phyloP scores from a whole-genome alignment of 352 stramenopile genomes.

The Phytopythium kandeliae region DNA sequence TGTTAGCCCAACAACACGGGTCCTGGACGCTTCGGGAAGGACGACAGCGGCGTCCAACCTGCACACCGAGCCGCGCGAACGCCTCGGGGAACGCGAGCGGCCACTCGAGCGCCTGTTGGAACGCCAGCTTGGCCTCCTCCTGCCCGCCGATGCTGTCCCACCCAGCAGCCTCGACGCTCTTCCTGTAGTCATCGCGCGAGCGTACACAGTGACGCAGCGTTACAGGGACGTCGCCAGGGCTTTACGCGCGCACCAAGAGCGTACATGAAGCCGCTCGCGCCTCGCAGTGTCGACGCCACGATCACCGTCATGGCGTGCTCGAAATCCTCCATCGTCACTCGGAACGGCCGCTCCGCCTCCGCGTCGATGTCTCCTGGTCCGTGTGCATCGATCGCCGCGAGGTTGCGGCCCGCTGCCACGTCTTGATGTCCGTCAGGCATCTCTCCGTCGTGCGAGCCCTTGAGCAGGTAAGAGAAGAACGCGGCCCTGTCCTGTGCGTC shows the following conservation, averaged over 20 bases:
- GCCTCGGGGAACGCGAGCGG: conserved; percentile 72
- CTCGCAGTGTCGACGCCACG: conserved; percentile 57
- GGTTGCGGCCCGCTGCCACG: neutral
- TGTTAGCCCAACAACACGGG: too few species aligned
- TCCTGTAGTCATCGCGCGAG: conserved; percentile 19
- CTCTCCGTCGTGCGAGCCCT: neutral
- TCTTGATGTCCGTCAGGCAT: neutral
- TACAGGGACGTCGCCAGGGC: conserved; percentile 4
- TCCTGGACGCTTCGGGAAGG: too few species aligned
- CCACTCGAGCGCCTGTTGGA: conserved; percentile 88
- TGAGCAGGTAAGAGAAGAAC: conserved; percentile 48
- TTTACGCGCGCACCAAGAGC: conserved; percentile 7
- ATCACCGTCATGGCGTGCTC: conserved; percentile 67
- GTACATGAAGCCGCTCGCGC: conserved; percentile 49
- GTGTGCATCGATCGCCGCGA: neutral
- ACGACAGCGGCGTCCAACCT: too few species aligned
- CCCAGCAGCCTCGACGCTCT: conserved; percentile 45
- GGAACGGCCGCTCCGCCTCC: conserved; percentile 16
- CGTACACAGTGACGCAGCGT: conserved; percentile 1
- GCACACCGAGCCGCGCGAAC: conserved; percentile 64
- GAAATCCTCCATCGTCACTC: conserved; percentile 69
- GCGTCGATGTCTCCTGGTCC: neutral
- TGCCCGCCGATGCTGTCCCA: conserved; percentile 81
- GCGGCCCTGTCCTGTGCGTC: conserved; percentile 7
- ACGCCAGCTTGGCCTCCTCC: conserved; percentile 54